Conservation (phyloP, 2,329 filamentous ascomycete species). For the Didymella pomorum region DNA sequence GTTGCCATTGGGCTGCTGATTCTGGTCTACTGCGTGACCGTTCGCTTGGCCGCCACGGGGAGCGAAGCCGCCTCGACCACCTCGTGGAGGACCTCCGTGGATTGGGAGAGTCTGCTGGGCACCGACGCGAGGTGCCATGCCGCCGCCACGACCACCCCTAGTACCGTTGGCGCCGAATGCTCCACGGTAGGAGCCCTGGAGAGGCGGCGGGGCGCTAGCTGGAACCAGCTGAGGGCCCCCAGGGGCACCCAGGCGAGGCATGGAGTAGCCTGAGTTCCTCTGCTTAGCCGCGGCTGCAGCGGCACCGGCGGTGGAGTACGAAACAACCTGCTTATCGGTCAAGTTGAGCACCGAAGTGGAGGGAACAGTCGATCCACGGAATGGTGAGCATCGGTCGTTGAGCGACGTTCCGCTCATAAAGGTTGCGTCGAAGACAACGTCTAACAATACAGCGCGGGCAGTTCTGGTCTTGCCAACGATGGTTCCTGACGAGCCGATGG, state of each 20-base stretch:
- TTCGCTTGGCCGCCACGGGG: conserved; percentile 43
- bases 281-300: conserved; percentile 65
- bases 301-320: conserved; percentile 65
- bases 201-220: conserved; percentile 64
- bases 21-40: conserved; percentile 36
- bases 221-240: conserved; percentile 67
- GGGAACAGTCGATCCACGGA: conserved; percentile 91
- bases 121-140: conserved; percentile 42
- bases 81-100: conserved; percentile 49
- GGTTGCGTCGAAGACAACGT: conserved; percentile 90
- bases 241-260: conserved; percentile 64
- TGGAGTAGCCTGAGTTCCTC: conserved; percentile 61
- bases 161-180: conserved; percentile 60
- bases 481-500: conserved; percentile 88
- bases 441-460: conserved; percentile 79
- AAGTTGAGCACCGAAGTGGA: conserved; percentile 90
- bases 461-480: conserved; percentile 95
- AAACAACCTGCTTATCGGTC: conserved; percentile 80
- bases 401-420: conserved; percentile 98
- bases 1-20: conserved; percentile 36
- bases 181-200: conserved; percentile 66
- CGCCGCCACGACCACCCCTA: conserved; percentile 52
- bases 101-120: conserved; percentile 49
- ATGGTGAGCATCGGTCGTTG: conserved; percentile 87
- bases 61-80: conserved; percentile 51